Conservation (phyloP, 1,284 basidiomycete species). For the Bondarzewia mesenterica region DNA sequence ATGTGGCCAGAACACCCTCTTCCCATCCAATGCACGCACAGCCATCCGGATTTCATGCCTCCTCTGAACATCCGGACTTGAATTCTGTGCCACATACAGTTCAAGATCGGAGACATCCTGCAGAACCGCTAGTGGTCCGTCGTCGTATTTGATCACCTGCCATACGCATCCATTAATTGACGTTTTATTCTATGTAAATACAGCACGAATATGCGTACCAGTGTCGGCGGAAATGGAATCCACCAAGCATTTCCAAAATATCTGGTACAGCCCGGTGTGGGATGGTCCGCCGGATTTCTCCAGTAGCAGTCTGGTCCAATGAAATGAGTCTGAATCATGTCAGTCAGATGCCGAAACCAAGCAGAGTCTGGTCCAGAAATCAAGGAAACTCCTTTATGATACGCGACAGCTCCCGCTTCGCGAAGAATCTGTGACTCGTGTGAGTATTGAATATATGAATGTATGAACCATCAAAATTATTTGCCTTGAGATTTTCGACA, state of each 20-base stretch:
- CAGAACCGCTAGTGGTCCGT: constrained; percentile 45
- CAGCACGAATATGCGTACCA: constrained; percentile 33
- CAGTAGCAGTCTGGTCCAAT: constrained; percentile 68
- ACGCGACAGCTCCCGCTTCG: constrained; percentile 50
- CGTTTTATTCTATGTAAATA: neutral
- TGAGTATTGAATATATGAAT: neutral
- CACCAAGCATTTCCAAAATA: constrained; percentile 73
- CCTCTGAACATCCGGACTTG: constrained; percentile 37
- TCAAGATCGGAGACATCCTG: constrained; percentile 45
- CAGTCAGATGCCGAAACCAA: constrained; percentile 37
- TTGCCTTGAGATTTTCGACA: constrained; percentile 74
- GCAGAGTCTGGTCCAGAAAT: constrained; percentile 39
- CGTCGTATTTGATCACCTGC: constrained; percentile 69
- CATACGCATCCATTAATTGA: constrained; percentile 1
- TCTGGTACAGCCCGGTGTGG: constrained; percentile 31
- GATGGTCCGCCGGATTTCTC: constrained; percentile 29
- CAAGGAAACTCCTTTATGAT: constrained; percentile 41
- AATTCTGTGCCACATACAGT: constrained; percentile 60
- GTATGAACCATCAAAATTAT: constrained; percentile 6
- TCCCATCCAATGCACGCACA: constrained; percentile 62
- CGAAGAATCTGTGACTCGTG: constrained; percentile 45
- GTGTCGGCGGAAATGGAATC: constrained; percentile 70
- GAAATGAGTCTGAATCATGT: constrained; percentile 45
- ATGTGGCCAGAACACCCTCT: constrained; percentile 59
- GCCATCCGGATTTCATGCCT: constrained; percentile 59